Evolutionary conservation across 2,329 filamentous ascomycete species (phyloP).

Genomic region (Lachnellula subtilissima): DNA sequence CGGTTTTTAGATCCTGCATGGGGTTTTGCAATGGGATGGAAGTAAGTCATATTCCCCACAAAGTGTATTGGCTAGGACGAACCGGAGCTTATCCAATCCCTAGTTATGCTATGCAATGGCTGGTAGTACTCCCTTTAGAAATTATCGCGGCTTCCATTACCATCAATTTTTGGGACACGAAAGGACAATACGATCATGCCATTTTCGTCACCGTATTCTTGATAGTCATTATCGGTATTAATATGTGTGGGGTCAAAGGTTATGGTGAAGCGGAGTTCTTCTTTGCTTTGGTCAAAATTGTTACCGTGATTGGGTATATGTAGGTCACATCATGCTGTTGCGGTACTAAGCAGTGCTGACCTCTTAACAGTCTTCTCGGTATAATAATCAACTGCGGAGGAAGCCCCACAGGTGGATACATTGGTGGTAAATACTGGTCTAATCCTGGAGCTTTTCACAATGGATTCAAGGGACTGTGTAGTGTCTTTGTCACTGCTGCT

Average conservation of each 20-base stretch:
- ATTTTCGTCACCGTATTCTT: slow-evolving; percentile 84
- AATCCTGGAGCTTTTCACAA: slow-evolving; percentile 80
- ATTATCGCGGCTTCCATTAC: slow-evolving; percentile 84
- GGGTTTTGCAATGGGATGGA: slow-evolving; percentile 92
- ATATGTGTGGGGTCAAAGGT: slow-evolving; percentile 80
- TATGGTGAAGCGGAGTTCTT: slow-evolving; percentile 89
- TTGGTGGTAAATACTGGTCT: slow-evolving; percentile 73
- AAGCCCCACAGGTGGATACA: slow-evolving; percentile 67
- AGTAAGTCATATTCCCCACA: neutral
- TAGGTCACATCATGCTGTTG: slow-evolving; percentile 38
- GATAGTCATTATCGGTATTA: slow-evolving; percentile 69
- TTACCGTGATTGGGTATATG: slow-evolving; percentile 86
- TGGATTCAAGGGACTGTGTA: slow-evolving; percentile 78
- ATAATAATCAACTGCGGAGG: slow-evolving; percentile 83
- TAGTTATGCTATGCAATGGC: slow-evolving; percentile 83
- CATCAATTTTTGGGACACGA: slow-evolving; percentile 70
- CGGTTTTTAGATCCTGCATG: slow-evolving; percentile 89
- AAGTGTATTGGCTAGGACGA: slow-evolving; percentile 4
- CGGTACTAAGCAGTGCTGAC: neutral
- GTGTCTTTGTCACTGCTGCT: slow-evolving; percentile 70
- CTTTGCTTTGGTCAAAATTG: slow-evolving; percentile 80
- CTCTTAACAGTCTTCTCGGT: slow-evolving; percentile 62
- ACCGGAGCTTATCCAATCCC: neutral
- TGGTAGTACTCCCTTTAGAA: slow-evolving; percentile 76
- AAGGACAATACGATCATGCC: slow-evolving; percentile 51